Percentiles rank a stretch among this genome's conserved stretches.
These are phyloP conservation scores for Trametes punicea DNA, from an alignment of 768 basidiomycete species.

Conservation along the genomic window DNA sequence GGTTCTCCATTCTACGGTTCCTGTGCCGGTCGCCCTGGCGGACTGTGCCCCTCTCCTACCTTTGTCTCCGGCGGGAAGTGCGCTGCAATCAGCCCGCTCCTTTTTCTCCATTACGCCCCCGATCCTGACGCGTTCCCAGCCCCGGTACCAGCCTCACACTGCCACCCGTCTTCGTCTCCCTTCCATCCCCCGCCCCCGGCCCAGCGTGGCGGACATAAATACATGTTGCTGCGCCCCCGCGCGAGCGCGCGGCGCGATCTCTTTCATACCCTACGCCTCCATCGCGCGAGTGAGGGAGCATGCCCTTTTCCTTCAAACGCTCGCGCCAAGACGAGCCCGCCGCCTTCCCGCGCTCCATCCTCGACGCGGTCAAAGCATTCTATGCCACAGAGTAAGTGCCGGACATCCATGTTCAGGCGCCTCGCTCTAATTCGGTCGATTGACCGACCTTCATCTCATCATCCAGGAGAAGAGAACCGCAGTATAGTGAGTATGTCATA, in stretches of 20 bases:
- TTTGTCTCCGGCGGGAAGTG: conserved; percentile 22
- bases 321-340: conserved; percentile 45
- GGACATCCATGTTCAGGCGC: neutral
- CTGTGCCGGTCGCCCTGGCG: conserved; percentile 17
- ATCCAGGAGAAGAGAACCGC: conserved; percentile 20
- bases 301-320: conserved; percentile 43
- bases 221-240: conserved; percentile 17
- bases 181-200: conserved; percentile 15
- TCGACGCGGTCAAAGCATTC: conserved; percentile 31
- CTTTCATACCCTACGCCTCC: conserved; percentile 13
- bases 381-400: conserved; percentile 22
- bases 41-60: conserved; percentile 3
- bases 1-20: conserved; percentile 22
- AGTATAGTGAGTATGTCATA: conserved; percentile 12
- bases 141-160: conserved; percentile 13
- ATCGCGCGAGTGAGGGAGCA: conserved; percentile 22
- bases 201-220: conserved; percentile 16
- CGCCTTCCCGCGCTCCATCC: conserved; percentile 47
- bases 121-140: conserved; percentile 8
- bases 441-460: conserved; percentile 3
- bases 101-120: conserved; percentile 16
- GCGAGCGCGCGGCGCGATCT: conserved; percentile 15
- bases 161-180: conserved; percentile 19
- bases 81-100: conserved; percentile 15
- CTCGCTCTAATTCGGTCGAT: conserved; percentile 1